Percentiles rank a stretch among this genome's conserved stretches.
Evolutionary conservation across 2,329 filamentous ascomycete species (phyloP).

Genomic region (Aureobasidium leucospermi): DNA sequence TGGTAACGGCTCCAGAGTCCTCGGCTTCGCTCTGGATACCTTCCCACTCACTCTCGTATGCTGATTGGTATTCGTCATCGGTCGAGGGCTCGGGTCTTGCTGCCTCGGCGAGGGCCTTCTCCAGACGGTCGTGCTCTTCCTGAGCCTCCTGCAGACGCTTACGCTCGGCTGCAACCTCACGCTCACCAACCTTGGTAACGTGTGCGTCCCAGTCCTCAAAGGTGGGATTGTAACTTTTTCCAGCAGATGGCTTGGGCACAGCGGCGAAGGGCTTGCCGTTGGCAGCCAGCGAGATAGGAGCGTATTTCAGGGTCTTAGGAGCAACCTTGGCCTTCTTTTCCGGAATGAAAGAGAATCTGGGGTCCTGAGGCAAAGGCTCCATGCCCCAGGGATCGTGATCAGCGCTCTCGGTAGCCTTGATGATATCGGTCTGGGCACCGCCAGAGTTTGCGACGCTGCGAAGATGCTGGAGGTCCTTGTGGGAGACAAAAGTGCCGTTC

Average conservation of each 20-base stretch:
- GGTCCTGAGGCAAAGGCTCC: slow-evolving; percentile 42
- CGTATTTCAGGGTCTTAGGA: slow-evolving; percentile 66
- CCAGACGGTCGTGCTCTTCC: slow-evolving; percentile 58
- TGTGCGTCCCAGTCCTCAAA: slow-evolving; percentile 80
- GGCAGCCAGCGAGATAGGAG: slow-evolving; percentile 74
- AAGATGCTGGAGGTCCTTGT: slow-evolving; percentile 74
- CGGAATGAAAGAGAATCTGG: slow-evolving; percentile 58
- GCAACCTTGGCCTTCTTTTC: slow-evolving; percentile 55
- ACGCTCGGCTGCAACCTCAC: slow-evolving; percentile 71
- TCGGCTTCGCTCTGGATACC: slow-evolving; percentile 48
- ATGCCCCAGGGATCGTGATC: slow-evolving; percentile 73
- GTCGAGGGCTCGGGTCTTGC: slow-evolving; percentile 66
- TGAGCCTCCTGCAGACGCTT: slow-evolving; percentile 62
- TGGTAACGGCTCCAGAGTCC: slow-evolving; percentile 48
- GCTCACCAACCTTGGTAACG: slow-evolving; percentile 65
- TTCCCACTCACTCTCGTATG: slow-evolving; percentile 81
- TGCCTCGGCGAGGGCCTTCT: slow-evolving; percentile 65
- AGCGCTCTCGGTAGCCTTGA: slow-evolving; percentile 46
- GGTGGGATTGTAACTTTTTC: slow-evolving; percentile 85
- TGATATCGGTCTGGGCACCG: slow-evolving; percentile 41
- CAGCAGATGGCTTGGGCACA: slow-evolving; percentile 69
- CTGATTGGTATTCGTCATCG: slow-evolving; percentile 77
- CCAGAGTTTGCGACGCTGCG: slow-evolving; percentile 70
- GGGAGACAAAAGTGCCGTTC: slow-evolving; percentile 66
- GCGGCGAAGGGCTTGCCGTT: slow-evolving; percentile 73